A percentile compares a stretch with the other conserved stretches of the same genome.
Evolutionary conservation across 2,329 filamentous ascomycete genomes (phyloP).

Genomic region (Graphilbum sp.): DNA sequence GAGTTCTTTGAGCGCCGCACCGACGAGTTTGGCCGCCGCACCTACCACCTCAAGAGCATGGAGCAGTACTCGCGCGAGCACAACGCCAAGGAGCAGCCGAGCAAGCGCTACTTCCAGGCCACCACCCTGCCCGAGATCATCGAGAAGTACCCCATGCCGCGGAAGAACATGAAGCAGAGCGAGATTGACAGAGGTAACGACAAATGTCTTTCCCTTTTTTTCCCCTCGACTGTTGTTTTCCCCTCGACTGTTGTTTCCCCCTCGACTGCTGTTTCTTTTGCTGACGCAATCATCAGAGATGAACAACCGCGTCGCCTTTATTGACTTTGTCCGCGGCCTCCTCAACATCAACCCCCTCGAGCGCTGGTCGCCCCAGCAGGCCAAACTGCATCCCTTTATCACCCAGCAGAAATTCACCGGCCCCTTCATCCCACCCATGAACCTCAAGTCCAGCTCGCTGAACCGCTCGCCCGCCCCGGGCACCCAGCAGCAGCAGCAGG

Average conservation of each 20-base stretch:
- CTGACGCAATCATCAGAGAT: constrained; percentile 51
- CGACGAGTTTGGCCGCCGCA: constrained; percentile 84
- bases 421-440: constrained; percentile 94
- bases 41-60: constrained; percentile 89
- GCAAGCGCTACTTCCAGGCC: constrained; percentile 98
- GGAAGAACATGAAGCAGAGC: constrained; percentile 97
- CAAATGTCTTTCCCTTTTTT: constrained; percentile 9
- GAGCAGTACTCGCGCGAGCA: constrained; percentile 95
- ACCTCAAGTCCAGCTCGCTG: constrained; percentile 71
- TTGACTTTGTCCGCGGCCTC: constrained; percentile 89
- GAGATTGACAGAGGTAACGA: constrained; percentile 83
- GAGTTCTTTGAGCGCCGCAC: constrained; percentile 90
- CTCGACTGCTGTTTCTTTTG: neutral
- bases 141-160: constrained; percentile 91
- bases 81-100: constrained; percentile 92
- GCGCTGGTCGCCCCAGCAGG: constrained; percentile 94
- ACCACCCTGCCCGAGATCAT: constrained; percentile 93
- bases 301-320: constrained; percentile 94
- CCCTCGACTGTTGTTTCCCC: no score
- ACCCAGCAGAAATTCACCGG: constrained; percentile 96
- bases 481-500: constrained; percentile 90
- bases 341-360: constrained; percentile 92
- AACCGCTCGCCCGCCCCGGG: constrained; percentile 83
- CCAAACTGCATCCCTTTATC: constrained; percentile 94
- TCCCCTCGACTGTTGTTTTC: neutral